Evolutionary conservation across 495 filamentous ascomycete species (phyloP).

Genomic region (Letharia lupina): DNA sequence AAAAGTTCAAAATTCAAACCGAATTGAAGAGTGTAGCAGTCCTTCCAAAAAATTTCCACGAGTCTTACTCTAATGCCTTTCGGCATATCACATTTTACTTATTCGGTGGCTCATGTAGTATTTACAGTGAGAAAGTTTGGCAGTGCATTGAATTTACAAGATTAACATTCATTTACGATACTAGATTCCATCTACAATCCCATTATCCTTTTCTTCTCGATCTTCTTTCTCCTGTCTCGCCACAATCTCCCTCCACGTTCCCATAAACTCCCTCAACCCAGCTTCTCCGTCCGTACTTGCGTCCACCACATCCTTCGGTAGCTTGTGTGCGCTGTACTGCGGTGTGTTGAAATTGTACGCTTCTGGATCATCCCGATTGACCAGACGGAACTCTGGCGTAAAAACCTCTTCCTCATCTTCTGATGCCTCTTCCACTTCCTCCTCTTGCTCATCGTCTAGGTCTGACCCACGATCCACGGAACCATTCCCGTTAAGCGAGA

Average conservation of each 20-base stretch:
- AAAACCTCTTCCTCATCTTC: slow-evolving; percentile 52
- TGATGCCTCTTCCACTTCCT: slow-evolving; percentile 36
- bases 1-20: neutral
- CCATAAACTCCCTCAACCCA: slow-evolving; percentile 76
- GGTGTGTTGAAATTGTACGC: slow-evolving; percentile 76
- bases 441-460: slow-evolving; percentile 16
- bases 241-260: slow-evolving; percentile 75
- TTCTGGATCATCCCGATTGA: slow-evolving; percentile 75
- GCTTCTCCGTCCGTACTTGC: slow-evolving; percentile 63
- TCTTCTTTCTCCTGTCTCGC: slow-evolving; percentile 47
- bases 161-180: neutral
- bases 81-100: neutral
- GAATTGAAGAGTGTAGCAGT: neutral
- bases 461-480: slow-evolving; percentile 5
- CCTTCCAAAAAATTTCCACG: neutral
- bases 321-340: slow-evolving; percentile 90
- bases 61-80: neutral
- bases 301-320: slow-evolving; percentile 91
- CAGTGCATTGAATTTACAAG: neutral
- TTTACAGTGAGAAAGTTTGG: neutral
- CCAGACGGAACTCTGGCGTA: slow-evolving; percentile 69
- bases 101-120: neutral
- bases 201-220: slow-evolving; percentile 31
- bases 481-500: slow-evolving; percentile 33
- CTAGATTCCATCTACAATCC: neutral